phyloP scores from a whole-genome alignment of 805 yeast species.

The Saturnispora halmiae region DNA sequence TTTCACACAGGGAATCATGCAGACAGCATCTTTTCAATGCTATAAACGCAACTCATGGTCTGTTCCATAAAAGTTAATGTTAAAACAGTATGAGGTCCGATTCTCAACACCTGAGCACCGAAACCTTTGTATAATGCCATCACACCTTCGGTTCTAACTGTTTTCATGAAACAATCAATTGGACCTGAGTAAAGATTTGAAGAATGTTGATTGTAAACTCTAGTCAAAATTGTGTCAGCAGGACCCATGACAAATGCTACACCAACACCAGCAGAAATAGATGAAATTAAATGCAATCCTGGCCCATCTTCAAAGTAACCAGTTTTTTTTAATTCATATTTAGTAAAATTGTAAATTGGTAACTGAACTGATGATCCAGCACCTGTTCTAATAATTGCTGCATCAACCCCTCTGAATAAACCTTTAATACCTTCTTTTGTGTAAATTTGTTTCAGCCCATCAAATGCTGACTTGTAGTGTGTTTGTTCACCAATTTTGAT shows the following conservation, averaged over 20 bases:
- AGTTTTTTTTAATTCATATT: conserved; percentile 47
- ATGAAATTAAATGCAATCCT: conserved; percentile 59
- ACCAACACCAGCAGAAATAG: conserved; percentile 78
- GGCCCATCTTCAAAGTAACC: conserved; percentile 54
- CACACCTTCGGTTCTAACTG: conserved; percentile 75
- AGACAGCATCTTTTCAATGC: conserved; percentile 30
- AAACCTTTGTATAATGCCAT: conserved; percentile 90
- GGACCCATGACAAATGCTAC: conserved; percentile 96
- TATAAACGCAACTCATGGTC: conserved; percentile 56
- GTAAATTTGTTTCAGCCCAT: conserved; percentile 60
- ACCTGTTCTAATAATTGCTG: conserved; percentile 90
- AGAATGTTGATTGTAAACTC: conserved; percentile 83
- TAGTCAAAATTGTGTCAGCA: conserved; percentile 89
- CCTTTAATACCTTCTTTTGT: conserved; percentile 68
- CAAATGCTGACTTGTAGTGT: conserved; percentile 58
- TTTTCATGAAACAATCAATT: conserved; percentile 78
- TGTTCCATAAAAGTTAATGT: conserved; percentile 94
- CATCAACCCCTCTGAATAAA: conserved; percentile 83
- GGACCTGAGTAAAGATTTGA: conserved; percentile 83
- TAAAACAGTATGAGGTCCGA: conserved; percentile 90
- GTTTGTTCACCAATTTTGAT: conserved; percentile 86
- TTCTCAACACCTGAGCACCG: conserved; percentile 82
- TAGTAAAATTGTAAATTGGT: conserved; percentile 79
- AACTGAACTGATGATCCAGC: conserved; percentile 93
- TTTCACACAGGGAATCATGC: conserved; percentile 1